phyloP scores from a whole-genome alignment of 192 early-diverging fungal genomes.

The Coemansia asiatica region DNA sequence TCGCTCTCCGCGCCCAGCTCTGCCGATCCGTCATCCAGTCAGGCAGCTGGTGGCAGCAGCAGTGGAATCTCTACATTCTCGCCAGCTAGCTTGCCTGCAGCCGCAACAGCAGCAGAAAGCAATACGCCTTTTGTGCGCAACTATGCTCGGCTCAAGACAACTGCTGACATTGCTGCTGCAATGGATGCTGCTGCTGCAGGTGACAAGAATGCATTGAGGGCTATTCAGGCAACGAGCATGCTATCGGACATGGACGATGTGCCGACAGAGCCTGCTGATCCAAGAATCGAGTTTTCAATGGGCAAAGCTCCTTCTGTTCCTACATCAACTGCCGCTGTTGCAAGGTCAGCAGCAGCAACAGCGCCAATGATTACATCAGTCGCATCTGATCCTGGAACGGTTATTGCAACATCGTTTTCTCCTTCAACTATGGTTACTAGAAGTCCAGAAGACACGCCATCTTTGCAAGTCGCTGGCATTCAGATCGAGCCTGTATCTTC shows the following conservation, averaged over 20 bases:
- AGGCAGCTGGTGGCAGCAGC: background rate
- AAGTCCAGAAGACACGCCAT: too few species aligned
- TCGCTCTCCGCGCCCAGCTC: constrained; percentile 10
- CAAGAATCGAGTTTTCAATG: constrained; percentile 16
- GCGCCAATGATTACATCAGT: background rate
- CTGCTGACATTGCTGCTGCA: constrained; percentile 39
- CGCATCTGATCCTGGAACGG: background rate
- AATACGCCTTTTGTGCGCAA: constrained; percentile 15
- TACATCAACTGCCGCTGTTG: background rate
- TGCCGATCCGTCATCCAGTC: background rate
- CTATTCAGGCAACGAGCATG: constrained; percentile 42
- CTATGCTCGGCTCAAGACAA: constrained; percentile 31
- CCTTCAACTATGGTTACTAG: too few species aligned
- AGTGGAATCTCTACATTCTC: constrained; percentile 12
- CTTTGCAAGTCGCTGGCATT: too few species aligned
- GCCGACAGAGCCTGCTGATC: constrained; percentile 31
- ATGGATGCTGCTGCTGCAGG: constrained; percentile 50
- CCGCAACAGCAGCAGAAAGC: too few species aligned
- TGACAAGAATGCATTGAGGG: constrained; percentile 45
- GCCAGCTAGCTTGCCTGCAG: constrained; percentile 2
- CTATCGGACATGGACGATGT: constrained; percentile 31
- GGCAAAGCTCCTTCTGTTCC: background rate
- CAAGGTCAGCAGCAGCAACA: background rate
- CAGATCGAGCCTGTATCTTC: background rate
- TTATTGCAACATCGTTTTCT: background rate